Conservation (phyloP, 352 stramenopile genomes). For the Pythium plurisporium region DNA sequence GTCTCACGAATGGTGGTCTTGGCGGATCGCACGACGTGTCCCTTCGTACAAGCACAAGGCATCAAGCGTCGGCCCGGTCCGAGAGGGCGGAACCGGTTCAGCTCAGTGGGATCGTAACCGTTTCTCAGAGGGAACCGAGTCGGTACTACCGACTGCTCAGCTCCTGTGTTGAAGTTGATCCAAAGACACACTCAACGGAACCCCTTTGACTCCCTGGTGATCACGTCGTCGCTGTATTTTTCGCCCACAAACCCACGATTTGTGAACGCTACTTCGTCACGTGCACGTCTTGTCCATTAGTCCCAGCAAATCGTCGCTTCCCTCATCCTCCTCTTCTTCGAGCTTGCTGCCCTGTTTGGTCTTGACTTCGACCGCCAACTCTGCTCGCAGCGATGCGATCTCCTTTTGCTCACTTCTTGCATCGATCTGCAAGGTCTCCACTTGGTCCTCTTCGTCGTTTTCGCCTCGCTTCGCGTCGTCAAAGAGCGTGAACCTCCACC, state of each 20-base stretch:
- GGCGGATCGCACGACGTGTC: background rate
- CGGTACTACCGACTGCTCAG: too few species aligned
- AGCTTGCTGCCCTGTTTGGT: background rate
- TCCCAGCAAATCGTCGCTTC: slow-evolving; percentile 39
- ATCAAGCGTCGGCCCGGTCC: background rate
- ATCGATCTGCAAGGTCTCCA: slow-evolving; percentile 71
- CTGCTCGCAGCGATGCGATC: slow-evolving; percentile 37
- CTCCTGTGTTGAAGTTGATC: background rate
- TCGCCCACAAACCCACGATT: too few species aligned
- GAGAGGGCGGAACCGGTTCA: background rate
- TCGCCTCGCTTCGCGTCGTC: slow-evolving; percentile 17
- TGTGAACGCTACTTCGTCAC: too few species aligned
- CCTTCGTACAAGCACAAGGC: too few species aligned
- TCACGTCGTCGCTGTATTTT: too few species aligned
- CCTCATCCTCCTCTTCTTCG: slow-evolving; percentile 27
- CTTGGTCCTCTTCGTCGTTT: slow-evolving; percentile 23
- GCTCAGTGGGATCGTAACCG: background rate
- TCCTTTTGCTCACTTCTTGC: slow-evolving; percentile 60
- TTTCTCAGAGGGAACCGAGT: too few species aligned
- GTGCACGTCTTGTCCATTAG: background rate
- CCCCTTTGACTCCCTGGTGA: too few species aligned
- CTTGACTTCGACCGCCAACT: slow-evolving; percentile 48
- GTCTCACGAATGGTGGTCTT: background rate
- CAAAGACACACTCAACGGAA: too few species aligned
- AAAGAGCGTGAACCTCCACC: slow-evolving; percentile 27